Evolutionary conservation across 805 yeast species (phyloP).

Genomic region (Metschnikowia vanudenii): DNA sequence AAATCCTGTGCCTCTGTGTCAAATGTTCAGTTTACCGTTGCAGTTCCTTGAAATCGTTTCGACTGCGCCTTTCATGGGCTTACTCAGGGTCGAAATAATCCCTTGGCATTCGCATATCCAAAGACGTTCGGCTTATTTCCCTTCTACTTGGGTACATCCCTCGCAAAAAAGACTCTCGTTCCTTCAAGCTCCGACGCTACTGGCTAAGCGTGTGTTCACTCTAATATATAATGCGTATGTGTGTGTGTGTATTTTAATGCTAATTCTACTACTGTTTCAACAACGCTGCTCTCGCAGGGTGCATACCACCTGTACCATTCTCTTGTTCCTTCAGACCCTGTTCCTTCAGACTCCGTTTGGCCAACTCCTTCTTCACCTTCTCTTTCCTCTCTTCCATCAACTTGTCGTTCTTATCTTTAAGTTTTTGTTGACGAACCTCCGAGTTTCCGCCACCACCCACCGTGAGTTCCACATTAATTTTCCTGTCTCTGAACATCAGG

Average conservation of each 20-base stretch:
- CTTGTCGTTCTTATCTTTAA: conserved; percentile 75
- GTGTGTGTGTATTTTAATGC: conserved; percentile 3
- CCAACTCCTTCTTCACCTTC: conserved; percentile 50
- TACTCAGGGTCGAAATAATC: too few relatives aligned
- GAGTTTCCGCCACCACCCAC: conserved; percentile 99
- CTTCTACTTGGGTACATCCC: too few relatives aligned
- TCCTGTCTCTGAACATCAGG: conserved; percentile 62
- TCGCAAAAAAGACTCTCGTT: background rate
- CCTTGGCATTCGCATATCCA: too few relatives aligned
- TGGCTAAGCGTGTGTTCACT: background rate
- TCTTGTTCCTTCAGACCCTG: conserved; percentile 21
- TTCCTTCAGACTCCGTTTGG: conserved; percentile 30
- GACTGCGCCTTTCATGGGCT: too few relatives aligned
- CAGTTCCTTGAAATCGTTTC: too few relatives aligned
- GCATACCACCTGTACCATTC: conserved; percentile 39
- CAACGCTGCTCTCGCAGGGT: conserved; percentile 65
- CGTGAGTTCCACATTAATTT: conserved; percentile 92
- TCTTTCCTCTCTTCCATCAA: conserved; percentile 66
- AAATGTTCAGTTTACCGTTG: too few relatives aligned
- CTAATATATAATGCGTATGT: background rate
- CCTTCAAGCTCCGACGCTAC: background rate
- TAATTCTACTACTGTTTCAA: conserved; percentile 25
- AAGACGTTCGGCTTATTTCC: too few relatives aligned
- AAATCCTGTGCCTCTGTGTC: too few relatives aligned
- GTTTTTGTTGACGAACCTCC: conserved; percentile 55